Conservation (phyloP, 2,329 filamentous ascomycete species). For the Graphilbum fragrans region DNA sequence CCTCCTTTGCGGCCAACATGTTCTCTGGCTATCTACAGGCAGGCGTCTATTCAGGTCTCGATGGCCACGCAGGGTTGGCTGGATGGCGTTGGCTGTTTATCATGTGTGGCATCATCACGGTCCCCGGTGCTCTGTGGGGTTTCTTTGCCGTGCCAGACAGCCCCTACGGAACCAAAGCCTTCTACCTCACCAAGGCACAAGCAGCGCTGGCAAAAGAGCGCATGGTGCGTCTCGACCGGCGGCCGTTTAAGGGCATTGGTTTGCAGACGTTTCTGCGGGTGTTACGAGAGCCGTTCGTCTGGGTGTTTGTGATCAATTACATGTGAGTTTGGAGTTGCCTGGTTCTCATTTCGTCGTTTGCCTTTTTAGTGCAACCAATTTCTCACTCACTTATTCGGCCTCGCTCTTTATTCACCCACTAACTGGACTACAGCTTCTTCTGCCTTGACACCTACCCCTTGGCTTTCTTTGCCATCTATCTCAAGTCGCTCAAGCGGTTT, state of each 20-base stretch:
- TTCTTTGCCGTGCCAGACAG: conserved; percentile 16
- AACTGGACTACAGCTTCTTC: conserved; percentile 32
- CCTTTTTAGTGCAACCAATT: background rate
- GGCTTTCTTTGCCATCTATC: conserved; percentile 1
- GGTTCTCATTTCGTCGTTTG: background rate
- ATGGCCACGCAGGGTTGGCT: background rate
- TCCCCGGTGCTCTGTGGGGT: background rate
- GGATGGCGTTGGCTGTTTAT: conserved; percentile 6
- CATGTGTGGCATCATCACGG: background rate
- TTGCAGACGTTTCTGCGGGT: conserved; percentile 10
- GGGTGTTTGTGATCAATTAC: conserved; percentile 1
- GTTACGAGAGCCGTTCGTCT: background rate
- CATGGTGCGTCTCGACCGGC: conserved; percentile 1
- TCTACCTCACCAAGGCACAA: background rate
- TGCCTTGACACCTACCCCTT: background rate
- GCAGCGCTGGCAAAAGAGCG: background rate
- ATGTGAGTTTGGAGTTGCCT: background rate
- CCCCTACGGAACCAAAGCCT: conserved; percentile 10
- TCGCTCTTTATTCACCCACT: background rate
- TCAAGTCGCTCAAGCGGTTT: conserved; percentile 1
- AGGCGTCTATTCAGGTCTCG: background rate
- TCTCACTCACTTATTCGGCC: background rate
- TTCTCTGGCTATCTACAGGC: conserved; percentile 1
- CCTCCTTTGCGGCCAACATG: conserved; percentile 1
- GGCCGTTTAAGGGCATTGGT: conserved; percentile 9